These are phyloP conservation scores for Salix caprea DNA, from an alignment of 345 rosid genomes.

Conservation along the genomic window DNA sequence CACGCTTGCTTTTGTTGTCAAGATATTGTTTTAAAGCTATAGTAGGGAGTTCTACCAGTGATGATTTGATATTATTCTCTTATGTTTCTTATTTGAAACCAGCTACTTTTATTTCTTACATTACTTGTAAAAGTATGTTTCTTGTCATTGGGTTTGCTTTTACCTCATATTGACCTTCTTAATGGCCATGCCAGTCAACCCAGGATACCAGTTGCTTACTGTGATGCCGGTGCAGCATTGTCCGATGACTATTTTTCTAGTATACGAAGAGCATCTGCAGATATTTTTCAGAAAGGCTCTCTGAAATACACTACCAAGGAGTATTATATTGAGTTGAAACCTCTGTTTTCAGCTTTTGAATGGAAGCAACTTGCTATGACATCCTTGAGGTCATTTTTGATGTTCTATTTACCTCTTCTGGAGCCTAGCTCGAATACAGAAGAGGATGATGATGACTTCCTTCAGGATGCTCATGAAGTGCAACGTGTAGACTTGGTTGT, in stretches of 20 bases:
- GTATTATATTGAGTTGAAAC: constrained; percentile 68
- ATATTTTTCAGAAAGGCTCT: constrained; percentile 41
- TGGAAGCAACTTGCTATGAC: constrained; percentile 69
- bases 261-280: constrained; percentile 37
- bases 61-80: background rate
- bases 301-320: constrained; percentile 50
- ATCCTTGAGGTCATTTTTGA: constrained; percentile 73
- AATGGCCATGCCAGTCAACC: constrained; percentile 34
- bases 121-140: background rate
- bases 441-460: constrained; percentile 71
- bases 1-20: no score
- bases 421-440: constrained; percentile 57
- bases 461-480: constrained; percentile 43
- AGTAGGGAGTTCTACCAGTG: background rate
- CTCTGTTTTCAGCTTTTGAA: constrained; percentile 83
- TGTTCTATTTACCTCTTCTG: constrained; percentile 86
- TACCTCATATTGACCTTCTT: background rate
- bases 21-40: no score
- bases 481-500: constrained; percentile 55
- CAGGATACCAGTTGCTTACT: constrained; percentile 63
- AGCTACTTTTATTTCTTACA: background rate
- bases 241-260: constrained; percentile 51
- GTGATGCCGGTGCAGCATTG: constrained; percentile 74
- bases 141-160: background rate
- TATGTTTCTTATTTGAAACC: background rate